phyloP scores from a whole-genome alignment of 192 early-diverging fungal species.

The Obelidium mucronatum region DNA sequence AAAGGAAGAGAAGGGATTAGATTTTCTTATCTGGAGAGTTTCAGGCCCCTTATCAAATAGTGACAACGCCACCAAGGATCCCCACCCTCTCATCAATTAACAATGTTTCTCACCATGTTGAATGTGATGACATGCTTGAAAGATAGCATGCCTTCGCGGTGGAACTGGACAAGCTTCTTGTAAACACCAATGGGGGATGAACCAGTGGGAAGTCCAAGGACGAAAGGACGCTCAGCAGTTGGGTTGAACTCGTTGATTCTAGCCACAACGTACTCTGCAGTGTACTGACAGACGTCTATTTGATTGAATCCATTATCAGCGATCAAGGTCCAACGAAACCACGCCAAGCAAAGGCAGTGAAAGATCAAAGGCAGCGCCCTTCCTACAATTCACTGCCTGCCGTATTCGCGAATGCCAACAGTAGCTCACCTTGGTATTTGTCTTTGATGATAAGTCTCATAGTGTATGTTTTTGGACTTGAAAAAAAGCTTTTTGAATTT shows the following conservation, averaged over 20 bases:
- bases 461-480: neutral
- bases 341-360: neutral
- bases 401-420: neutral
- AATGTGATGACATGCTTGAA: conserved; percentile 88
- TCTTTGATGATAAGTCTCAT: conserved; percentile 41
- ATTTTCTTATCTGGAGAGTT: neutral
- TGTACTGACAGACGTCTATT: conserved; percentile 8
- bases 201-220: conserved; percentile 86
- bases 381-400: neutral
- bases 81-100: too few species aligned
- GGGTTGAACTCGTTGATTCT: conserved; percentile 81
- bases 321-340: neutral
- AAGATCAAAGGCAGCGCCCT: neutral
- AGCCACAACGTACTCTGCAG: conserved; percentile 81
- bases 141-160: conserved; percentile 70
- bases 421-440: conserved; percentile 26
- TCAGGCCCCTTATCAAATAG: conserved; percentile 13
- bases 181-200: conserved; percentile 86
- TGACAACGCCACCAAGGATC: neutral
- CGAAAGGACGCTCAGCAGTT: conserved; percentile 77
- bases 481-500: neutral
- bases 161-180: conserved; percentile 77
- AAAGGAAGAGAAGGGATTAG: neutral
- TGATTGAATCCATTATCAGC: neutral
- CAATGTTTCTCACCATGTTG: conserved; percentile 75